phyloP scores from a whole-genome alignment of 148 eudicot species.

The Rhododendron williamsianum region DNA sequence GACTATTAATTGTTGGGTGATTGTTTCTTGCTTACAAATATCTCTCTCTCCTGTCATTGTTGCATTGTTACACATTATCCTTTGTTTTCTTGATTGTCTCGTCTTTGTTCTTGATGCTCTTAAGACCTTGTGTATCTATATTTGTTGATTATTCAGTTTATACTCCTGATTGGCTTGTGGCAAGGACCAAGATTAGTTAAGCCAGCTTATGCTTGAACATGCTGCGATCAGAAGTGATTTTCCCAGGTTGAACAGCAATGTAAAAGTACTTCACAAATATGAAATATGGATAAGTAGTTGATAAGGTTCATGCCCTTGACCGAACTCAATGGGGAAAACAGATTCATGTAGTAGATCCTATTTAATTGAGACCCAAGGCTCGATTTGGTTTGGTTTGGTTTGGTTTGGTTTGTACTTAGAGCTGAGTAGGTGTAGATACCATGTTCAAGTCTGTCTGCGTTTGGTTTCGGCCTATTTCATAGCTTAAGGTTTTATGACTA shows the following conservation, averaged over 20 bases:
- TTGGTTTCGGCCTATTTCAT: background rate
- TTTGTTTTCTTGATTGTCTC: background rate
- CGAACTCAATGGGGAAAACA: background rate
- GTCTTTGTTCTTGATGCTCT: constrained; percentile 1
- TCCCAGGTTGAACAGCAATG: background rate
- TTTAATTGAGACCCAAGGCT: too few species aligned
- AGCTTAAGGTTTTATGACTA: background rate
- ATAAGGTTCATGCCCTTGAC: background rate
- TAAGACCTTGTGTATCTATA: constrained; percentile 1
- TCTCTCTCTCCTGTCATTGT: constrained; percentile 10
- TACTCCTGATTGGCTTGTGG: background rate
- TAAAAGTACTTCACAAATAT: background rate
- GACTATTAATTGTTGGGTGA: background rate
- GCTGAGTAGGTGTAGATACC: background rate
- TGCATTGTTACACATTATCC: constrained; percentile 8
- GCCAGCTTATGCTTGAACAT: background rate
- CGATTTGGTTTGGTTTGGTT: too few species aligned
- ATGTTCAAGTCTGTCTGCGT: background rate
- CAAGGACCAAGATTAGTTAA: background rate
- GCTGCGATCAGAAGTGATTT: background rate
- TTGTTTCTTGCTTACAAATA: constrained; percentile 9
- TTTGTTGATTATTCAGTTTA: constrained; percentile 3
- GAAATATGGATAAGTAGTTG: background rate
- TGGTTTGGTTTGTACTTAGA: too few species aligned
- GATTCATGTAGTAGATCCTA: background rate